Base-by-base conservation (phyloP, 2,329 filamentous ascomycete genomes). In the Verticillium alfalfae region DNA sequence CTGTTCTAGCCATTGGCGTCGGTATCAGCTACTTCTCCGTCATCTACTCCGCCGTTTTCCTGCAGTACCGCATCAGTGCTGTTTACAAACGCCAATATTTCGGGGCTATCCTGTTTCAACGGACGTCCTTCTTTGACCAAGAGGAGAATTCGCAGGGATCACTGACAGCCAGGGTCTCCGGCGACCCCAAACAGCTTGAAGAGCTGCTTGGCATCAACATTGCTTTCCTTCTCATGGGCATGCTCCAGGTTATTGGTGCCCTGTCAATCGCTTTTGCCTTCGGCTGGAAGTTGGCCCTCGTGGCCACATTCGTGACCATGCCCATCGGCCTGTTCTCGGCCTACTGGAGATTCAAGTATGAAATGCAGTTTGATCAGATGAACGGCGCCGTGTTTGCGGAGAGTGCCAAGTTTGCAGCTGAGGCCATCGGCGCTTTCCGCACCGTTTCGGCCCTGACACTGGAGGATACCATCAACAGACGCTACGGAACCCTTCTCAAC, bases 261-360 rank as follows among this genome's bases (percentile, higher is more conserved):
- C 74, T 91, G 15, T 77, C 82, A 54, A 88, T 93, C 59, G 81
- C 88, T 1, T 92, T 91, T 67, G 78, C 82, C 4, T 92, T 89
- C 70, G 88, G 88, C 1, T 93, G 91, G 91, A 93, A 92, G 71
- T 79, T 94, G 9, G 85, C 88, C 0, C 75, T 92, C 0, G 87
- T 93, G 0, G 82, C 84, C 0, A 76, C 87, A 9, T 89, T 86
- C 66, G 84, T 89, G 9, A 82, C 83, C 6, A 72, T 84, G 60
- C 84, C 84, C 0, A 69, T 86, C 26, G 76, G 79, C 55, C 65
- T 85, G 3, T 60, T 71, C 5, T 77, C 80, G 0, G 79, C 78
- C 0, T 86, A 79, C 67, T 82, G 78, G 71, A 79, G 83, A 1
- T 74, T 85, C 66, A 79, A 75, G 64, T 84, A 84, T 66, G 88